Evolutionary conservation across 2,329 filamentous ascomycete species (phyloP).

Genomic region (Sporothrix protearum): DNA sequence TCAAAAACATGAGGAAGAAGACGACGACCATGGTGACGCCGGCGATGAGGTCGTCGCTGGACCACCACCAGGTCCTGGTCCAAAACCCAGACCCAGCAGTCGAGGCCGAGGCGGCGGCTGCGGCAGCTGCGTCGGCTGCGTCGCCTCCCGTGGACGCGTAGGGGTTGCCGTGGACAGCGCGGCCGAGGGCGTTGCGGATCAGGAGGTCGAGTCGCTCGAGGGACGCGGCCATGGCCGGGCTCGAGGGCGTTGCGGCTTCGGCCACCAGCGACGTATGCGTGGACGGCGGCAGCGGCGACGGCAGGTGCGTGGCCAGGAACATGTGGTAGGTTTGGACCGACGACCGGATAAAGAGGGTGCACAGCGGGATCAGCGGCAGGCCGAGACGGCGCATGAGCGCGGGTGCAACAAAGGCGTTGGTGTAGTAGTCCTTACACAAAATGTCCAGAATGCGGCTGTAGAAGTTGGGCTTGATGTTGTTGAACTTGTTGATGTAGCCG

Average conservation of each 20-base stretch:
- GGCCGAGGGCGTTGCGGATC: slow-evolving; percentile 71
- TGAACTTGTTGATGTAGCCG: slow-evolving; percentile 97
- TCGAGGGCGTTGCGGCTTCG: slow-evolving; percentile 57
- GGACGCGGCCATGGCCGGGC: slow-evolving; percentile 71
- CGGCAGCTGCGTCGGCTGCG: slow-evolving; percentile 26
- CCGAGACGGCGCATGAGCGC: slow-evolving; percentile 87
- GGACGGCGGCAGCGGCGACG: slow-evolving; percentile 64
- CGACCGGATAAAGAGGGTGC: slow-evolving; percentile 91
- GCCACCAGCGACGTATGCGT: slow-evolving; percentile 62
- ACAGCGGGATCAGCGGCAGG: slow-evolving; percentile 84
- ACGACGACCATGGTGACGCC: slow-evolving; percentile 78
- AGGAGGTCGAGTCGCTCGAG: slow-evolving; percentile 75
- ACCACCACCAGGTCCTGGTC: slow-evolving; percentile 39
- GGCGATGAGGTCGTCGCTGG: slow-evolving; percentile 70
- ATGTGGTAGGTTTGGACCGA: slow-evolving; percentile 96
- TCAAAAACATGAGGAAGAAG: slow-evolving; percentile 78
- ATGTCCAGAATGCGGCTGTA: slow-evolving; percentile 91
- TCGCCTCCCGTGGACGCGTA: slow-evolving; percentile 29
- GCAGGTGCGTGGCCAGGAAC: slow-evolving; percentile 86
- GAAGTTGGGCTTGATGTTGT: slow-evolving; percentile 87
- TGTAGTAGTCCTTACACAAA: slow-evolving; percentile 95
- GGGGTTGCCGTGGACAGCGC: slow-evolving; percentile 63
- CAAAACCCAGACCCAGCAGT: background rate
- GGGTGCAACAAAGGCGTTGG: slow-evolving; percentile 86
- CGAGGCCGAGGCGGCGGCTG: background rate